Conservation (phyloP, 2,329 filamentous ascomycete species). For the Alternaria viburni region DNA sequence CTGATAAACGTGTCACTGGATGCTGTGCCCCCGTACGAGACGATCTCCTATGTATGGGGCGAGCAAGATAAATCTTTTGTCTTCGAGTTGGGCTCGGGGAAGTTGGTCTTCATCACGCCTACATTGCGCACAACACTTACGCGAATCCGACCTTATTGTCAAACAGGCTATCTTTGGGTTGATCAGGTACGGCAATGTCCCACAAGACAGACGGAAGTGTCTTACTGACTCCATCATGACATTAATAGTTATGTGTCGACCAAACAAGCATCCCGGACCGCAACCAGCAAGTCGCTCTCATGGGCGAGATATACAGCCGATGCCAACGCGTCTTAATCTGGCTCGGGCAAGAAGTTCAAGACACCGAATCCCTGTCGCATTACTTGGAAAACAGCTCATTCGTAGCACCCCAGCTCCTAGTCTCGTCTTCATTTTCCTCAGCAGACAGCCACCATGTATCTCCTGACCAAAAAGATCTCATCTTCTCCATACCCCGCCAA, state of each 20-base stretch:
- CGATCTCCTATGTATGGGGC: background rate
- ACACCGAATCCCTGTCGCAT: too few species aligned
- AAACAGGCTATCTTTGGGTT: background rate
- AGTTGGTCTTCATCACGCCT: background rate
- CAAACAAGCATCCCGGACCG: background rate
- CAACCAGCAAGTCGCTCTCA: background rate
- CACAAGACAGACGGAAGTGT: rapidly evolving
- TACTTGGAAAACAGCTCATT: too few species aligned
- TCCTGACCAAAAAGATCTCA: too few species aligned
- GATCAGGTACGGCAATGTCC: background rate
- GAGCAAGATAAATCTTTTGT: background rate
- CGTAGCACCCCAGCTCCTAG: too few species aligned
- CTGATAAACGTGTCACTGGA: background rate
- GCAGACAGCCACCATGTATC: too few species aligned
- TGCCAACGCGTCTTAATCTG: background rate
- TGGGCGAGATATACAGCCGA: background rate
- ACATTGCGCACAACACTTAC: background rate
- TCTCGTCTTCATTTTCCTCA: too few species aligned
- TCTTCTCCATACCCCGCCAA: too few species aligned
- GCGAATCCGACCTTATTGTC: background rate
- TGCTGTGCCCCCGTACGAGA: background rate
- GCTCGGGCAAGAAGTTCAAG: background rate
- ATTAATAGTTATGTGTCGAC: background rate
- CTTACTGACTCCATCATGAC: background rate
- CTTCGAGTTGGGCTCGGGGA: background rate